Percentiles rank a stretch among this genome's conserved stretches.
phyloP scores from a whole-genome alignment of 2,329 filamentous ascomycete genomes.

The Corinectria fuckeliana region DNA sequence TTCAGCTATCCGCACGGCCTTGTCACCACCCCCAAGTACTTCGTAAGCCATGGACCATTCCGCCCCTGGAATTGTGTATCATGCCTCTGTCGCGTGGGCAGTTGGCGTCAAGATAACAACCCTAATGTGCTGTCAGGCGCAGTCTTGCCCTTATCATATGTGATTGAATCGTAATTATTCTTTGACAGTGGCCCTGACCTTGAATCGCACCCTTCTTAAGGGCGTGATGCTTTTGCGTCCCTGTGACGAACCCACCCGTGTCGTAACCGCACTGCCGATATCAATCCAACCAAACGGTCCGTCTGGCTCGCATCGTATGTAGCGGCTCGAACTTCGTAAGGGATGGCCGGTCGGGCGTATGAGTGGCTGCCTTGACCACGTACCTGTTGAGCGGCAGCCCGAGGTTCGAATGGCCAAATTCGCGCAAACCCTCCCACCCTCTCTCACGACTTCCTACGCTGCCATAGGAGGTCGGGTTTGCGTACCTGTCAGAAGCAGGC shows the following conservation, averaged over 20 bases:
- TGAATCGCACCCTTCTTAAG: neutral
- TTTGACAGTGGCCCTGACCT: neutral
- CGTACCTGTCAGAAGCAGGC: slow-evolving; percentile 17
- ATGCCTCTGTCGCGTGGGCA: neutral
- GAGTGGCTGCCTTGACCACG: slow-evolving; percentile 18
- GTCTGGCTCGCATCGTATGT: slow-evolving; percentile 4
- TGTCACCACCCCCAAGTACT: slow-evolving; percentile 21
- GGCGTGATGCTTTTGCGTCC: slow-evolving; percentile 1
- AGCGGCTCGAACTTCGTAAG: slow-evolving; percentile 19
- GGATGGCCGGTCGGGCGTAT: slow-evolving; percentile 28
- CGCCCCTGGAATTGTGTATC: slow-evolving; percentile 14
- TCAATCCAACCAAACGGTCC: slow-evolving; percentile 1
- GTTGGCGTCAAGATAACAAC: slow-evolving; percentile 14
- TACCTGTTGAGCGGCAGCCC: slow-evolving; percentile 20
- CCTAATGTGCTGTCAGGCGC: neutral
- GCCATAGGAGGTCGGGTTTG: slow-evolving; percentile 14
- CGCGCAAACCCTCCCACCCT: slow-evolving; percentile 26
- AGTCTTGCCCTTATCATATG: neutral
- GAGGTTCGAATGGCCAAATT: slow-evolving; percentile 29
- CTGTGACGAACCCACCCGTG: slow-evolving; percentile 3
- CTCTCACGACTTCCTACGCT: slow-evolving; percentile 11
- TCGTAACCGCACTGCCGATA: slow-evolving; percentile 3
- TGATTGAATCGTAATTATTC: neutral
- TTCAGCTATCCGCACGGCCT: slow-evolving; percentile 27
- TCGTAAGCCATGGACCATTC: slow-evolving; percentile 16